Percentiles rank a stretch among this genome's conserved stretches.
These are phyloP conservation scores for Mimosa bimucronata DNA, from an alignment of 306 rosid genomes.

Conservation along the genomic window DNA sequence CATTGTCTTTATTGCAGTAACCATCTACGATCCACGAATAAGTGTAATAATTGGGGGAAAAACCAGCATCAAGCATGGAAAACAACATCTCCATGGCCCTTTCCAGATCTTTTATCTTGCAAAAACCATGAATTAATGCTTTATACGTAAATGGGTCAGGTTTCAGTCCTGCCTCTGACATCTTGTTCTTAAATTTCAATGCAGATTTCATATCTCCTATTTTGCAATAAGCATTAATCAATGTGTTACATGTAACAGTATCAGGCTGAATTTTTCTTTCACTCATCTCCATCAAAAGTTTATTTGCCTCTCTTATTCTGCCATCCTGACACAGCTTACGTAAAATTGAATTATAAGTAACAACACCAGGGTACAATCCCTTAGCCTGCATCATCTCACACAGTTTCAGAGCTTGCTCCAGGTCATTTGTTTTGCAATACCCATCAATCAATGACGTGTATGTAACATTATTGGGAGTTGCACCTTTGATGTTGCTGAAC, in stretches of 20 bases:
- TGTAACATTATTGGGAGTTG: slow-evolving; percentile 70
- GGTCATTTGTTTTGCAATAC: slow-evolving; percentile 67
- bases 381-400: slow-evolving; percentile 67
- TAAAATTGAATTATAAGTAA: slow-evolving; percentile 77
- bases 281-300: slow-evolving; percentile 78
- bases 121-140: slow-evolving; percentile 85
- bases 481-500: slow-evolving; percentile 65
- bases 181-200: slow-evolving; percentile 69
- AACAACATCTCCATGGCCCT: slow-evolving; percentile 63
- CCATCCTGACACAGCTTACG: slow-evolving; percentile 79
- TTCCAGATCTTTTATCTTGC: slow-evolving; percentile 60
- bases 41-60: slow-evolving; percentile 66
- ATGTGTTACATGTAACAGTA: slow-evolving; percentile 84
- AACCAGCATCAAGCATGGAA: slow-evolving; percentile 71
- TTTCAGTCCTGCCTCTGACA: slow-evolving; percentile 78
- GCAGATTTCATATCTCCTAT: slow-evolving; percentile 80
- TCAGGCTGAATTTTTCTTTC: slow-evolving; percentile 78
- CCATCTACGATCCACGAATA: slow-evolving; percentile 84
- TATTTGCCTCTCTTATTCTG: slow-evolving; percentile 81
- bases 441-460: slow-evolving; percentile 89
- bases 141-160: slow-evolving; percentile 77
- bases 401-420: slow-evolving; percentile 71
- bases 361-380: slow-evolving; percentile 78
- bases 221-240: slow-evolving; percentile 88
- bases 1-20: slow-evolving; percentile 59